phyloP scores from a whole-genome alignment of 2,329 filamentous ascomycete species.

The Aspergillus pseudonomiae region DNA sequence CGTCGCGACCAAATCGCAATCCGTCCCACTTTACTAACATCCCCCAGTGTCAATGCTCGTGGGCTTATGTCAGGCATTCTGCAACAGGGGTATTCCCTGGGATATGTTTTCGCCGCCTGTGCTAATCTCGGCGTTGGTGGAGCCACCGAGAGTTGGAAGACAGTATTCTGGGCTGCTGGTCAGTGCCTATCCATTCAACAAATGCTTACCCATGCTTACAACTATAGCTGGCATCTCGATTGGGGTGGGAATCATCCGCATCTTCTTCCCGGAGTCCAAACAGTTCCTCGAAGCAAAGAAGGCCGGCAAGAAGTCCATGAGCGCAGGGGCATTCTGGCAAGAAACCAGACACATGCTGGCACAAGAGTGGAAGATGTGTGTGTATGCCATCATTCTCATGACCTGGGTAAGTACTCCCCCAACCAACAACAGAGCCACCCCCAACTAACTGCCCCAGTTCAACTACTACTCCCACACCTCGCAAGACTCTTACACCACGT shows the following conservation, averaged over 20 bases:
- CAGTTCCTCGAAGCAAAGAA: slow-evolving; percentile 74
- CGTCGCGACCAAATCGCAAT: not conserved
- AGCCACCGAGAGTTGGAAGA: slow-evolving; percentile 64
- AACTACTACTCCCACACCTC: slow-evolving; percentile 77
- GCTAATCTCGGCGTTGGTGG: slow-evolving; percentile 73
- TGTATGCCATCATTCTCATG: slow-evolving; percentile 80
- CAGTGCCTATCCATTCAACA: slow-evolving; percentile 22
- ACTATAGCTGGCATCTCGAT: slow-evolving; percentile 35
- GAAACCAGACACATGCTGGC: slow-evolving; percentile 70
- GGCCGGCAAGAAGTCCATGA: slow-evolving; percentile 54
- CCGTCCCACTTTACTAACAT: not conserved
- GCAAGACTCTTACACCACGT: slow-evolving; percentile 81
- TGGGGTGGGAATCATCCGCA: slow-evolving; percentile 67
- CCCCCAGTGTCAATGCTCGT: slow-evolving; percentile 59
- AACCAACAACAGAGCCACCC: not conserved
- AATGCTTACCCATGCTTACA: too few species aligned
- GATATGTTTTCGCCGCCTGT: slow-evolving; percentile 74
- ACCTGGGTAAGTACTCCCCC: slow-evolving; percentile 53
- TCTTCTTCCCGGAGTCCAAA: slow-evolving; percentile 72
- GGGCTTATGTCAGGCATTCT: slow-evolving; percentile 81
- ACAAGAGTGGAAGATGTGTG: slow-evolving; percentile 73
- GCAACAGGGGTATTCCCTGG: slow-evolving; percentile 80
- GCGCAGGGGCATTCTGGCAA: slow-evolving; percentile 62
- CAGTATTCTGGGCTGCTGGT: slow-evolving; percentile 70
- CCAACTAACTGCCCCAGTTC: slow-evolving; percentile 43